Evolutionary conservation across 306 rosid genomes (phyloP).

Genomic region (Fragaria ananassa): DNA sequence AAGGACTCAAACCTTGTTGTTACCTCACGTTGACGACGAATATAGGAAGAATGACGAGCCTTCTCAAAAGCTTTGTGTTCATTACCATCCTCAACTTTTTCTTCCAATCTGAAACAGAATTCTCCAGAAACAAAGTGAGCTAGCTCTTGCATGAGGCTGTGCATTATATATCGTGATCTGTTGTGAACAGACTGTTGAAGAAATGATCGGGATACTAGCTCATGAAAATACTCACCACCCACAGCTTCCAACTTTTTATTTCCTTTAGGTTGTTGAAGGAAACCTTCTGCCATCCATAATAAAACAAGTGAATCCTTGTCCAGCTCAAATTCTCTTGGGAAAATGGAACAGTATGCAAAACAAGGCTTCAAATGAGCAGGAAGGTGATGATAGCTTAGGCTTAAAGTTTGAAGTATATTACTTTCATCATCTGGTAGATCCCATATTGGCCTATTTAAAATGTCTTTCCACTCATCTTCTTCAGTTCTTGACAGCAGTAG

Average conservation of each 20-base stretch:
- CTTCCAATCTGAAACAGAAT: constrained; percentile 30
- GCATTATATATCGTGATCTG: constrained; percentile 21
- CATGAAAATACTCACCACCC: constrained; percentile 31
- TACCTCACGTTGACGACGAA: constrained; percentile 27
- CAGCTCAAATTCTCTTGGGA: constrained; percentile 21
- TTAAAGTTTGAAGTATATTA: constrained; percentile 32
- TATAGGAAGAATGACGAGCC: constrained; percentile 35
- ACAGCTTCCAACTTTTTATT: constrained; percentile 26
- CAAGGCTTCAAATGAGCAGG: constrained; percentile 36
- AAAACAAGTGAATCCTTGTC: constrained; percentile 30
- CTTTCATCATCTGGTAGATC: constrained; percentile 37
- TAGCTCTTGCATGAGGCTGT: constrained; percentile 27
- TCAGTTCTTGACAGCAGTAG: constrained; percentile 27
- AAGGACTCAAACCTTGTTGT: constrained; percentile 28
- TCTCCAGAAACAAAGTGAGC: constrained; percentile 34
- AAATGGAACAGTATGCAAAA: constrained; percentile 29
- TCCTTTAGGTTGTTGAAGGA: constrained; percentile 29
- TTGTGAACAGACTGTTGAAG: constrained; percentile 16
- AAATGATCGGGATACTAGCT: constrained; percentile 35
- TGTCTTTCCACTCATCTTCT: constrained; percentile 39
- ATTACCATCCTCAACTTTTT: neutral
- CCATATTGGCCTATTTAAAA: constrained; percentile 38
- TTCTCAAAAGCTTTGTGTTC: constrained; percentile 19
- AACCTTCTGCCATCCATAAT: constrained; percentile 43
- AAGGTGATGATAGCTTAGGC: constrained; percentile 32